Evolutionary conservation across 192 early-diverging fungal genomes (phyloP), one percentile per base, ranked within the genome.

Genomic region (Podila verticillata): DNA sequence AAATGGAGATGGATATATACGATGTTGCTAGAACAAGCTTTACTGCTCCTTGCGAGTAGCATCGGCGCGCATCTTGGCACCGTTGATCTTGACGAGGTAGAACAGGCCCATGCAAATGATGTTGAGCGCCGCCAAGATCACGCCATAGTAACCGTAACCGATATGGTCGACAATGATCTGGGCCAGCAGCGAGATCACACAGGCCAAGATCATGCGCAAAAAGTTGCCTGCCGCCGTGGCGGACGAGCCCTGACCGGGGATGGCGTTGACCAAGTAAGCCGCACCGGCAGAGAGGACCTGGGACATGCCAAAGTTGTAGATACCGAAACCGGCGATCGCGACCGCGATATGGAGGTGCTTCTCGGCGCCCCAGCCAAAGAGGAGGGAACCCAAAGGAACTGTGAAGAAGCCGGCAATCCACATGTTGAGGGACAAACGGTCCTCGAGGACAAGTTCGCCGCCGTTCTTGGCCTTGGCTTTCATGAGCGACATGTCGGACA

Each of bases 321-420:
- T 75, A 49, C 74, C 82, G 57, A 87, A 84, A 15, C 83, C 85
- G 24, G 84, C 32, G 56, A 86, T 84, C 9, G 83, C 73, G 0
- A 59, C 82, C 39, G 82, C 82, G 20, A 86, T 74, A 28, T 70
- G 74, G 10, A 84, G 30, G 5, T 77, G 56, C 29, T 72, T 72
- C 29, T 83, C 63, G 24, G 75, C 78, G 22, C 75, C 73, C 78
- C 81, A 88, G 5, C 85, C 87, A 73, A 86, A 88, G 28, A 88
- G 19, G 0, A 88, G 62, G 2, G 84, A 59, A 28, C 85, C 85
- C 4, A 84, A 35, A 3, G 87, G 87, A 10, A 88, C 72, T 26
- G 84, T 63, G 9, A 81, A 24, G 57, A 85, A 82, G 2, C 77
- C 81, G 28, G 71, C 81, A 12, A 74, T 65, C 83, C 86, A 87